These are phyloP conservation scores for Plasmopara muralis DNA, from an alignment of 352 stramenopile species.

Conservation along the genomic window DNA sequence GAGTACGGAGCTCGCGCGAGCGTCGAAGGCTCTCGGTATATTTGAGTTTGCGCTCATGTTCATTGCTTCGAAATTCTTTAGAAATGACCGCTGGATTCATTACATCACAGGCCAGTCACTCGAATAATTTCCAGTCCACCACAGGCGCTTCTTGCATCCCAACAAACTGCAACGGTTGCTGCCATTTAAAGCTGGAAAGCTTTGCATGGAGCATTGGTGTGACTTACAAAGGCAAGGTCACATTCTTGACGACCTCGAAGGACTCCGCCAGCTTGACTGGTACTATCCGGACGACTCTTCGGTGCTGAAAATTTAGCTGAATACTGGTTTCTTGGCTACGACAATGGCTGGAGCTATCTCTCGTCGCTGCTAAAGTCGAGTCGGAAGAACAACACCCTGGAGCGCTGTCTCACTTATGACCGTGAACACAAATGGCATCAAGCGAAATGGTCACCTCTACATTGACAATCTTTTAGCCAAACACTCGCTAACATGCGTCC, in stretches of 20 bases:
- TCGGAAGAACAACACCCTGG: no score
- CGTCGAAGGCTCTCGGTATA: neutral
- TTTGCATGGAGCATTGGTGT: neutral
- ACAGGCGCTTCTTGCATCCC: neutral
- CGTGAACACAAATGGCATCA: constrained; percentile 1
- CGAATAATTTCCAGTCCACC: neutral
- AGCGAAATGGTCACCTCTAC: neutral
- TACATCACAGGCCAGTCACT: neutral
- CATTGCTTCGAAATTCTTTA: neutral
- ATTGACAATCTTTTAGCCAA: neutral
- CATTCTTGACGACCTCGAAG: neutral
- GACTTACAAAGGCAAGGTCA: neutral
- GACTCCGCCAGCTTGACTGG: neutral
- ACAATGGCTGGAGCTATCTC: neutral
- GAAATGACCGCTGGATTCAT: neutral
- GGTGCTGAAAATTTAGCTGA: no score
- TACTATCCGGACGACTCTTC: neutral
- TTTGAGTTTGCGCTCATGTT: neutral
- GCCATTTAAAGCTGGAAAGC: no score
- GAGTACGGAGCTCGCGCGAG: neutral
- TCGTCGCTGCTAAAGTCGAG: neutral
- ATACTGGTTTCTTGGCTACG: neutral
- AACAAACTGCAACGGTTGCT: no score
- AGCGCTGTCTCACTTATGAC: neutral
- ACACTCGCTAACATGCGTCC: neutral